Conservation (phyloP, 768 basidiomycete genomes). For the Lactifluus subvellereus region DNA sequence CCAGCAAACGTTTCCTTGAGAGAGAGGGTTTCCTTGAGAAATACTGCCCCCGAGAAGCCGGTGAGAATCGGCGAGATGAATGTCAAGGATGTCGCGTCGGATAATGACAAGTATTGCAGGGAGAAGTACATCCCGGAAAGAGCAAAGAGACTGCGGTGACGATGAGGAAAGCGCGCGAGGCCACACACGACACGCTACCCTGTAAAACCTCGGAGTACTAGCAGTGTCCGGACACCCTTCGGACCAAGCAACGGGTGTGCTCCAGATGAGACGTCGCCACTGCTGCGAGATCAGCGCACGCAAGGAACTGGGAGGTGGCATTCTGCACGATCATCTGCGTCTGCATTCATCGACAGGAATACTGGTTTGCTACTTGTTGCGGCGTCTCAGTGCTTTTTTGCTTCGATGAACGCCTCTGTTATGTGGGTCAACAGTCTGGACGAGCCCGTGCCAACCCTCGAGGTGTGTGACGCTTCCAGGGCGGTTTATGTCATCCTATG, state of each 20-base stretch:
- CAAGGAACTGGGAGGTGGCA: slow-evolving; percentile 42
- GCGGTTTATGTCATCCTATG: background rate
- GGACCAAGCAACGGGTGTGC: slow-evolving; percentile 62
- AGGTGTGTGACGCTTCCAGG: slow-evolving; percentile 36
- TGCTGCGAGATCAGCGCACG: background rate
- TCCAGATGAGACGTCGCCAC: slow-evolving; percentile 42
- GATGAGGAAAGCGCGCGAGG: background rate
- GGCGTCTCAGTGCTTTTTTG: slow-evolving; percentile 51
- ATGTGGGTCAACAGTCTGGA: slow-evolving; percentile 52
- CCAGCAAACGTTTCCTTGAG: slow-evolving; percentile 52
- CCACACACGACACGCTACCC: slow-evolving; percentile 38
- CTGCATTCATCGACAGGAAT: slow-evolving; percentile 34
- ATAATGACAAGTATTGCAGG: slow-evolving; percentile 66
- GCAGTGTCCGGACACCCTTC: slow-evolving; percentile 52
- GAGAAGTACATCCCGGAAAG: slow-evolving; percentile 64
- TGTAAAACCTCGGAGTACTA: slow-evolving; percentile 52
- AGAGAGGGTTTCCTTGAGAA: slow-evolving; percentile 56
- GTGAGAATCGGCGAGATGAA: slow-evolving; percentile 69
- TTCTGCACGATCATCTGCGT: background rate
- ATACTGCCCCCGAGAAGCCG: slow-evolving; percentile 53
- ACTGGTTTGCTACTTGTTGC: slow-evolving; percentile 59
- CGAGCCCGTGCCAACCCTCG: slow-evolving; percentile 50
- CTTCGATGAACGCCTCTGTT: slow-evolving; percentile 56
- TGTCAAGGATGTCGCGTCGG: slow-evolving; percentile 70
- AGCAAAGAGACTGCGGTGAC: slow-evolving; percentile 56